Base-by-base conservation (phyloP, 768 basidiomycete genomes). In the Cystofilobasidium macerans region DNA sequence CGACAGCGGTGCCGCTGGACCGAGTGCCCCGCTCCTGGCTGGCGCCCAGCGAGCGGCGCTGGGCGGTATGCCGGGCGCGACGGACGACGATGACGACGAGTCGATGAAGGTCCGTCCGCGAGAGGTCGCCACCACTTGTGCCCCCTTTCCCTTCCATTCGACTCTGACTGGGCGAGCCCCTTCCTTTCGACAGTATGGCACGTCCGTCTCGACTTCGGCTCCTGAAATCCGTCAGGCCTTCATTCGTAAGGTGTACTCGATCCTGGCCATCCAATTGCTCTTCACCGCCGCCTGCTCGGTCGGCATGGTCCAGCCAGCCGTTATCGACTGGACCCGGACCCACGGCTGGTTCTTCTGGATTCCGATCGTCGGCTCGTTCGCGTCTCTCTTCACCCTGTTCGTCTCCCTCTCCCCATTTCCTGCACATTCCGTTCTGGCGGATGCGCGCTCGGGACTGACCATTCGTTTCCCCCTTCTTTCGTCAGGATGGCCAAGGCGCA, bases 211-310 rank as follows among this genome's bases (percentile, higher is more conserved):
- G 14, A 61, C 40, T 6, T 33, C 30, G 5, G 65, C n/a, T 18
- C n/a, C 56, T 24, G 30, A 58, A 22, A 48, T n/a, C 35, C 61
- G 66, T 13, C 48, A 59, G 45, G 67, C 61, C 20, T 68, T 68
- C 67, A 68, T 68, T 26, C 56, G 62, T 18, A 58, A 59, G 20
- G 67, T 68, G 32, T 68, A 68, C 61, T 20, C 67, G 45, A 68
- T 68, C 62, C 43, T 68, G 18, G 14, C 33, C 2, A 24, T 58
- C 22, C 67, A 68, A 57, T 45, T 68, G 1, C 56, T 68, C 8
- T 56, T 57, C 35, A 68, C 67, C 11, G 61, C 33, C 12, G 47
- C 35, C 30, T 45, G 62, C 24, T 57, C 61, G 12, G 24, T 57
- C 43, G 62, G 20, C 47, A 68, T 68, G 67, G 18, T 43, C 32